A percentile compares a stretch with the other conserved stretches of the same genome.
phyloP scores from a whole-genome alignment of 345 rosid species.

The Gossypium longicalyx region DNA sequence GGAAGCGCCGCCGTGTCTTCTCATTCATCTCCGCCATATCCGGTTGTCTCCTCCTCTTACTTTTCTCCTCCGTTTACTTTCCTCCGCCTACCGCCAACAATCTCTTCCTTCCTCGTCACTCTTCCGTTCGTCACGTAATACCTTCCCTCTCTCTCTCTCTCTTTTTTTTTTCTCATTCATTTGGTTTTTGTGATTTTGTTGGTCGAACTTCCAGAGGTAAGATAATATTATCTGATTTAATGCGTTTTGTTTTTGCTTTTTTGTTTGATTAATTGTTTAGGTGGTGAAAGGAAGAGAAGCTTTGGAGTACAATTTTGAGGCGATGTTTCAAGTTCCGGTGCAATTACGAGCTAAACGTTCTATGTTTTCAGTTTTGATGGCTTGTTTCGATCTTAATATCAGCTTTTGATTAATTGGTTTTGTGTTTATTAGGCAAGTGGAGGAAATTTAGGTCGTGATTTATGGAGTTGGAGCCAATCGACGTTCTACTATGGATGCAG shows the following conservation, averaged over 20 bases:
- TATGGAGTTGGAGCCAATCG: conserved; percentile 66
- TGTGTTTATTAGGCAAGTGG: conserved; percentile 37
- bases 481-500: conserved; percentile 72
- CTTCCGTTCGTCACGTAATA: conserved; percentile 15
- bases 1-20: conserved; percentile 52
- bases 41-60: conserved; percentile 54
- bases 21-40: conserved; percentile 55
- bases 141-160: neutral
- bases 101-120: conserved; percentile 22
- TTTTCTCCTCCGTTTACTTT: conserved; percentile 42
- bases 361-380: neutral
- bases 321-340: conserved; percentile 59
- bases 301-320: conserved; percentile 21
- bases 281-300: conserved; percentile 25
- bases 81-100: conserved; percentile 43
- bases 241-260: neutral
- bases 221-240: neutral
- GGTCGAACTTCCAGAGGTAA: neutral
- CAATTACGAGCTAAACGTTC: neutral
- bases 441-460: conserved; percentile 41
- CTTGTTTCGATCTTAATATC: conserved; percentile 3
- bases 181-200: neutral
- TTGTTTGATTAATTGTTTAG: conserved; percentile 17
- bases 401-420: conserved; percentile 2
- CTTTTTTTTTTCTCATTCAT: neutral